Evolutionary conservation across 2,329 filamentous ascomycete genomes (phyloP), one percentile per base, ranked within the genome.

Genomic region (Penicillium fuscoglaucum): DNA sequence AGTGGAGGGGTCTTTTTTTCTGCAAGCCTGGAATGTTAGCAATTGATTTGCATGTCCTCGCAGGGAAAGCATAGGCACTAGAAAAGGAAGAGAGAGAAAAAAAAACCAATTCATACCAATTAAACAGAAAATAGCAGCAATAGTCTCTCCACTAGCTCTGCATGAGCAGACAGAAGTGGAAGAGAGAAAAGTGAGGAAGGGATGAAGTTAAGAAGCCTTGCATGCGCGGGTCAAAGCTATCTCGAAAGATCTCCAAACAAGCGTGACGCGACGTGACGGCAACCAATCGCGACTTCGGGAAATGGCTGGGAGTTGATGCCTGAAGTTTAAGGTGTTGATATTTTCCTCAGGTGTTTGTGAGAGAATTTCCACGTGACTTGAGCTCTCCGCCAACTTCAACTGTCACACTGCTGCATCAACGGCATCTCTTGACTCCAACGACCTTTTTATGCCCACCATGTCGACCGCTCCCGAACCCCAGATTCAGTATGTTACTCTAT

Each of bases 401-500:
- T 46, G 46, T 48, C 51, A 49, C 37, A 48, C 40, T 47, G 40
- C 26, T 35, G 10, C 51, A 47, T 48, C 52, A 35, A 55, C 44
- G 31, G 40, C 21, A 55, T 41, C 45, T 49, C 46, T 49, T 21
- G 56, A 61, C 46, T 40, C 49, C 44, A 54, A 57, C 56, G 46
- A 60, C 63, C 69, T 57, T 70, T 70, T 68, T 68, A 71, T 70
- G 69, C 62, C 44, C 70, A 79, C 66, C 69, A 88, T 88, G 86
- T 82, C 86, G 68, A 68, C 70, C 59, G 63, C 56, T 57, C 60
- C 65, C 48, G 86, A 88, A 76, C 77, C 84, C 47, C 90, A 90
- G 80, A 89, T 90, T 57, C 87, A 90, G 88, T 90, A 78, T 66
- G 84, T 74, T 60, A 50, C 35, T 45, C 54, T 55, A 17, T 19